Evolutionary conservation across 495 filamentous ascomycete species (phyloP).

Genomic region (Cercophora scortea): DNA sequence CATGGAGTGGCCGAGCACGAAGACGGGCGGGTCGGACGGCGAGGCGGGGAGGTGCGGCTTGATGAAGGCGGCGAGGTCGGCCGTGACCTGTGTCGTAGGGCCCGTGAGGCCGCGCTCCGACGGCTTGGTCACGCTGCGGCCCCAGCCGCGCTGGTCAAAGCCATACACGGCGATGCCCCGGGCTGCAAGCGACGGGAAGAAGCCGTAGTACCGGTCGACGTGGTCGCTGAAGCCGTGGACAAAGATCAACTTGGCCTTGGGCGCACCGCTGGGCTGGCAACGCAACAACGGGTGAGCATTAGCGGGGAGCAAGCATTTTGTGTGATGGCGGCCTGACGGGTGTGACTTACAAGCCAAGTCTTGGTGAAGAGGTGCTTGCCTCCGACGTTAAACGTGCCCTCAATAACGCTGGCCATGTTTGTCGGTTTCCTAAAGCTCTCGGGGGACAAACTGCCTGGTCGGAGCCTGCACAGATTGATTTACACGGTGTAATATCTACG

Average conservation of each 20-base stretch:
- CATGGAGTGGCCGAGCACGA: conserved; percentile 79
- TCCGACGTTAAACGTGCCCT: conserved; percentile 49
- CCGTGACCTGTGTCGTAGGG: conserved; percentile 58
- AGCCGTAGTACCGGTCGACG: conserved; percentile 59
- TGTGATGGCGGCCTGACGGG: not conserved
- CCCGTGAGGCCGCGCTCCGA: conserved; percentile 61
- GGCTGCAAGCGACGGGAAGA: conserved; percentile 62
- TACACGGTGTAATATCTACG: no score
- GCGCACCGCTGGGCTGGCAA: conserved; percentile 38
- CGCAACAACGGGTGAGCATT: not conserved
- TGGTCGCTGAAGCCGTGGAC: conserved; percentile 90
- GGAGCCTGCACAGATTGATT: no score
- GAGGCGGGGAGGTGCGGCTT: conserved; percentile 26
- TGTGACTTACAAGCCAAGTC: conserved; percentile 65
- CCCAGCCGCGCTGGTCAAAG: conserved; percentile 75
- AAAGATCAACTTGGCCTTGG: conserved; percentile 63
- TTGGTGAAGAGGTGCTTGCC: conserved; percentile 68
- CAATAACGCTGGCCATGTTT: conserved; percentile 38
- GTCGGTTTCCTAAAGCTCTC: no score
- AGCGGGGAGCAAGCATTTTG: not conserved
- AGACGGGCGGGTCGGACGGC: conserved; percentile 46
- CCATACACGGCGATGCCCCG: conserved; percentile 63
- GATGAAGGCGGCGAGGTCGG: conserved; percentile 70
- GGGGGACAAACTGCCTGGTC: no score
- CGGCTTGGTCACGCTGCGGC: conserved; percentile 37